Evolutionary conservation across 2,329 filamentous ascomycete genomes (phyloP).

Genomic region (Scedosporium apiospermum): DNA sequence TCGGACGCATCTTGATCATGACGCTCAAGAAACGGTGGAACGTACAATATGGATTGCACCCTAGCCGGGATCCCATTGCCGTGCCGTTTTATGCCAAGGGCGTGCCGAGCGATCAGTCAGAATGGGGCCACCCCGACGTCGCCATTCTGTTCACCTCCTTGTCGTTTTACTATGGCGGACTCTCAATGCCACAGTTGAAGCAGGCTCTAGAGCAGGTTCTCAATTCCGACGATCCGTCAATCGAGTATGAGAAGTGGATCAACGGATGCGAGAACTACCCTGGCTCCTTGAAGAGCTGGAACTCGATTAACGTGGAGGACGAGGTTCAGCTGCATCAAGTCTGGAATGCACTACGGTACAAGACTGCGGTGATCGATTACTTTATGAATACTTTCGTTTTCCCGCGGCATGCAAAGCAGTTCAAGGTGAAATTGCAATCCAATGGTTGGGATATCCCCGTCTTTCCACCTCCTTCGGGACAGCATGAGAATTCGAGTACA

Average conservation of each 20-base stretch:
- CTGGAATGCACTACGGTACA: slow-evolving; percentile 38
- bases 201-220: slow-evolving; percentile 39
- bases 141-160: slow-evolving; percentile 56
- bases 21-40: slow-evolving; percentile 56
- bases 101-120: slow-evolving; percentile 48
- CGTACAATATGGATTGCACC: slow-evolving; percentile 54
- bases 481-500: neutral
- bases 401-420: slow-evolving; percentile 54
- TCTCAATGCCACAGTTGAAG: slow-evolving; percentile 37
- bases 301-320: slow-evolving; percentile 51
- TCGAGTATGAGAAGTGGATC: slow-evolving; percentile 44
- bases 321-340: slow-evolving; percentile 37
- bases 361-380: slow-evolving; percentile 44
- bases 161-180: slow-evolving; percentile 55
- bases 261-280: slow-evolving; percentile 31
- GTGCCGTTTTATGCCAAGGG: slow-evolving; percentile 62
- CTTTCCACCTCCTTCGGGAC: slow-evolving; percentile 14
- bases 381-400: slow-evolving; percentile 58
- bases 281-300: slow-evolving; percentile 38
- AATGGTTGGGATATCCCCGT: slow-evolving; percentile 61
- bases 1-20: slow-evolving; percentile 48
- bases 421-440: slow-evolving; percentile 50
- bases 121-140: slow-evolving; percentile 61
- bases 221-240: slow-evolving; percentile 44
- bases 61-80: slow-evolving; percentile 46